Base-by-base conservation (phyloP, 2,329 filamentous ascomycete species). In the Eutypa lata region DNA sequence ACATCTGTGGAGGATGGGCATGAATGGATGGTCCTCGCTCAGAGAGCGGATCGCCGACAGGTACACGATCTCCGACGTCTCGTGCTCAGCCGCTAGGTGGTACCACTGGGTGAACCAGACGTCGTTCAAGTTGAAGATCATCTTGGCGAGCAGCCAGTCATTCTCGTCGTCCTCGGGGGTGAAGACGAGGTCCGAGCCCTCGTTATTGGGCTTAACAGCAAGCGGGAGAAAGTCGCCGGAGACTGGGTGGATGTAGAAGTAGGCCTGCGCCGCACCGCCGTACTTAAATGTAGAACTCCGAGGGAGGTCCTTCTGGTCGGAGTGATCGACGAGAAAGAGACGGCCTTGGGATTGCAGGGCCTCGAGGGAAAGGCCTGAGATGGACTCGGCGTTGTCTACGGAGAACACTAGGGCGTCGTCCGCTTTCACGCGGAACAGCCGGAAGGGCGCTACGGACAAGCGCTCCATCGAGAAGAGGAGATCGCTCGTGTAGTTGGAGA, bases 71-170 rank as follows among this genome's bases (percentile, higher is more conserved):
- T 80, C 75, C 3, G 68, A 61, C 11, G 76, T 70, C 16, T 67
- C 70, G 55, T 80, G 77, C 0, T 71, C 73, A n/a, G 63, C 63
- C 2, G 71, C 70, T 1, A 79, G 63, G 55, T 79, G 76, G 52
- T 71, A 68, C 63, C 70, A 73, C 49, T 77, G 73, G 0, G 66
- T 65, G 53, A 74, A 69, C 63, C 73, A 78, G 35, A 78, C 66
- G 56, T 79, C 75, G 48, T 79, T 78, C 24, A 67, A 62, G 48
- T 78, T 77, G 59, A 76, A 77, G 58, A 76, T 68, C 43, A 78
- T 73, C 65, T 80, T 80, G 6, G 77, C 78, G 4, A 80, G 61
- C 6, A 77, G 61, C 77, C 77, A 80, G 61, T 81, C 76, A n/a
- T 71, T 68, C 3, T 60, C 22, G 0, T 56, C 49, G 53, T 80